Percentiles rank a stretch among this genome's conserved stretches.
Conservation (phyloP, 1,139 yeast species). For the Pichia sp. region DNA sequence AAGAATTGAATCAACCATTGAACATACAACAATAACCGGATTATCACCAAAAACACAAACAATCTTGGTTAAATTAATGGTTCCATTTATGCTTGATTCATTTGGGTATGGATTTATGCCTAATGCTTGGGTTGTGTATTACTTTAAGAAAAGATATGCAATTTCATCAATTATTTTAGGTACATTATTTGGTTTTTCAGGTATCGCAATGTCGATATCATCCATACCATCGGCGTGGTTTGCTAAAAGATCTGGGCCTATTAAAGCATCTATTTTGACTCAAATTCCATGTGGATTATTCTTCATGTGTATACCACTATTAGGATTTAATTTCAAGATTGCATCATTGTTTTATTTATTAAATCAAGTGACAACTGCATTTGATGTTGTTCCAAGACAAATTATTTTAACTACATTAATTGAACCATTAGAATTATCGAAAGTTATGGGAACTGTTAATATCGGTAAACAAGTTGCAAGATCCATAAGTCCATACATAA, state of each 20-base stretch:
- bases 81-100: slow-evolving; percentile 65
- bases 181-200: slow-evolving; percentile 53
- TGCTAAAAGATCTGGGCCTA: slow-evolving; percentile 68
- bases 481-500: slow-evolving; percentile 71
- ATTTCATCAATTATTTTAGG: slow-evolving; percentile 43
- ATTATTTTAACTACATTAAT: slow-evolving; percentile 66
- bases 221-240: slow-evolving; percentile 67
- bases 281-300: slow-evolving; percentile 75
- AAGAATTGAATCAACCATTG: slow-evolving; percentile 20
- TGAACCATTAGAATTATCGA: slow-evolving; percentile 53
- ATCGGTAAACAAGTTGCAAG: slow-evolving; percentile 81
- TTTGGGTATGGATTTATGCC: slow-evolving; percentile 87
- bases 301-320: slow-evolving; percentile 47
- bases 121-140: slow-evolving; percentile 80
- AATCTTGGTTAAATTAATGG: slow-evolving; percentile 37
- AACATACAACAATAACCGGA: slow-evolving; percentile 25
- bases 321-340: slow-evolving; percentile 27
- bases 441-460: slow-evolving; percentile 79
- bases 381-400: slow-evolving; percentile 92
- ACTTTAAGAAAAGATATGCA: slow-evolving; percentile 44
- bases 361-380: slow-evolving; percentile 55
- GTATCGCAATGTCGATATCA: slow-evolving; percentile 52
- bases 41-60: slow-evolving; percentile 32
- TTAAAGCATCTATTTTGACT: slow-evolving; percentile 65
- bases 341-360: slow-evolving; percentile 37